Conservation (phyloP, 2,329 filamentous ascomycete genomes). For the Paracoccidioides brasiliensis region DNA sequence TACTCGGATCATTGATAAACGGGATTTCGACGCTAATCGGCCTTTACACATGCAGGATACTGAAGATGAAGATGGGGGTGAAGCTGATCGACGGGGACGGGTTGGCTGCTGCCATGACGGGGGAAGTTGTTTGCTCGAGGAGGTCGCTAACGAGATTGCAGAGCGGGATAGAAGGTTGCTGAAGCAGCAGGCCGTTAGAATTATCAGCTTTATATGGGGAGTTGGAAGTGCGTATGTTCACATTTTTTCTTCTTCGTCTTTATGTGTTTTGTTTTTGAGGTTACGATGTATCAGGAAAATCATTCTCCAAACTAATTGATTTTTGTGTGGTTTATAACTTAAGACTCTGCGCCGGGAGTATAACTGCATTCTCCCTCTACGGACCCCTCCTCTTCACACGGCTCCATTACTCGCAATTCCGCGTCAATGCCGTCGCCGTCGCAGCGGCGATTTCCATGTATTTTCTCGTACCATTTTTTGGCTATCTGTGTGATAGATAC, state of each 20-base stretch:
- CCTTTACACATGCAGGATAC: slow-evolving; percentile 13
- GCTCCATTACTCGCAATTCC: slow-evolving; percentile 77
- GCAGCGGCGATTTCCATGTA: slow-evolving; percentile 81
- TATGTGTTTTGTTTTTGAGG: neutral
- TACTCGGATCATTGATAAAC: slow-evolving; percentile 25
- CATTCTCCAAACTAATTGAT: slow-evolving; percentile 5
- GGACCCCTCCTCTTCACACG: slow-evolving; percentile 78
- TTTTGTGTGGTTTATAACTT: neutral
- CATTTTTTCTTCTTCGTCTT: neutral
- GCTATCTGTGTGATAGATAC: slow-evolving; percentile 81
- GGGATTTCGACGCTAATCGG: slow-evolving; percentile 35
- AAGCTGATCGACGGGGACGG: slow-evolving; percentile 2
- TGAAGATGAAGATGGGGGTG: slow-evolving; percentile 9
- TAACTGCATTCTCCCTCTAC: slow-evolving; percentile 89
- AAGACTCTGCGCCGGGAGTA: slow-evolving; percentile 71
- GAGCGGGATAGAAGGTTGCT: slow-evolving; percentile 44
- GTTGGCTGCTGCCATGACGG: slow-evolving; percentile 11
- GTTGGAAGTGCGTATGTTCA: slow-evolving; percentile 42
- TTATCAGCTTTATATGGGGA: slow-evolving; percentile 47
- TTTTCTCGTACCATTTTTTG: slow-evolving; percentile 77
- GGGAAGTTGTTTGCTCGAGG: slow-evolving; percentile 38
- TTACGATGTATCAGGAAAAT: no score
- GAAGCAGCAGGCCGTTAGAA: slow-evolving; percentile 39
- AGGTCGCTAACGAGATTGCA: slow-evolving; percentile 48
- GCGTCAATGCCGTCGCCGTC: slow-evolving; percentile 83